A percentile compares a stretch with the other conserved stretches of the same genome.
Conservation (phyloP, 116 monocot species). For the Trichopus zeylanicus region DNA sequence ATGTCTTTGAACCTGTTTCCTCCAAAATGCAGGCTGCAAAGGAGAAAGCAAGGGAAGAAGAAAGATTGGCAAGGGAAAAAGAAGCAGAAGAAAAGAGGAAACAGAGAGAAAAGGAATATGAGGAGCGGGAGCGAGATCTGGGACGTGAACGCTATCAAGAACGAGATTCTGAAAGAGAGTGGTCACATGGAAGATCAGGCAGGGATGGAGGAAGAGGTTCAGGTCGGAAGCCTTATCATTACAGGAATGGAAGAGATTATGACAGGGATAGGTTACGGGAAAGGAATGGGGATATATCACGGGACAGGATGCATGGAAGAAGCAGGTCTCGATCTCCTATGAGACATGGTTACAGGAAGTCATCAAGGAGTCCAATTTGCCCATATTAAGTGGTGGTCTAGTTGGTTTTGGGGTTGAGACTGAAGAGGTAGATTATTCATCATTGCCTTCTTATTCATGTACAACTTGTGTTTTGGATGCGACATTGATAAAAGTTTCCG, state of each 20-base stretch:
- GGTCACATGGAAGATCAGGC: constrained; percentile 33
- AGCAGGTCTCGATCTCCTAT: constrained; percentile 83
- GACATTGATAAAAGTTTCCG: constrained; percentile 25
- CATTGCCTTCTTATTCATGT: constrained; percentile 12
- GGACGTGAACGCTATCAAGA: constrained; percentile 47
- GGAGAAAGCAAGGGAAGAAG: constrained; percentile 81
- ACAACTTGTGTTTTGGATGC: constrained; percentile 15
- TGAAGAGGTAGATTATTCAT: constrained; percentile 67
- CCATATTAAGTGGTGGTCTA: constrained; percentile 29
- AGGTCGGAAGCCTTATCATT: constrained; percentile 30
- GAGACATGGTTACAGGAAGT: constrained; percentile 40
- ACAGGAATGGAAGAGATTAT: constrained; percentile 70
- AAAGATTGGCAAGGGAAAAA: constrained; percentile 51
- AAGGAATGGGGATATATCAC: constrained; percentile 24
- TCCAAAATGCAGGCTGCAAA: constrained; percentile 46
- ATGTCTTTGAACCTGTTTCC: not conserved
- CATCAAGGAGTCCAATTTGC: constrained; percentile 37
- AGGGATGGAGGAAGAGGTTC: constrained; percentile 51
- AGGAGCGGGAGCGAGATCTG: constrained; percentile 36
- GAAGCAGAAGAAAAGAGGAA: constrained; percentile 72
- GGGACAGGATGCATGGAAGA: constrained; percentile 43
- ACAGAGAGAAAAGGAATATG: constrained; percentile 50
- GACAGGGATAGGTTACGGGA: constrained; percentile 51
- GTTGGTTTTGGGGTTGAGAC: constrained; percentile 23
- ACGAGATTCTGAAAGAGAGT: constrained; percentile 36